Conservation (phyloP, 2,329 filamentous ascomycete genomes). For the Aspergillus sp. region DNA sequence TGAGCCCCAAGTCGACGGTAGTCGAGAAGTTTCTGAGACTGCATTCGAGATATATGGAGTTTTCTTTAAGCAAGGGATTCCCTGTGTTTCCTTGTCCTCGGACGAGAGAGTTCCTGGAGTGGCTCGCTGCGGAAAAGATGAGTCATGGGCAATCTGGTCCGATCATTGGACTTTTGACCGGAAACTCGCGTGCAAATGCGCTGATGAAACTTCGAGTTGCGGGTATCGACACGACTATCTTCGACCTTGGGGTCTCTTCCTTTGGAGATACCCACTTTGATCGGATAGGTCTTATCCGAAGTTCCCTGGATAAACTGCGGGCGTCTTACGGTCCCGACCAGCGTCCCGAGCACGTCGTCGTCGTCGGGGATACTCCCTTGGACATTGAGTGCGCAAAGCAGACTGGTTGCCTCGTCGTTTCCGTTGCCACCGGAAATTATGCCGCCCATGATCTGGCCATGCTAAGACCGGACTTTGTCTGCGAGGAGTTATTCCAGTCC, state of each 20-base stretch:
- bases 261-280: conserved; percentile 13
- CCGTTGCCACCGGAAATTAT: conserved; percentile 14
- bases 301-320: conserved; percentile 7
- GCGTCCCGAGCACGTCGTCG: conserved; percentile 6
- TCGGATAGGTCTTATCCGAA: conserved; percentile 6
- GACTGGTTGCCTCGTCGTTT: conserved; percentile 13
- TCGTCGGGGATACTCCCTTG: conserved; percentile 13
- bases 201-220: conserved; percentile 9
- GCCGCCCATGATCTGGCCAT: conserved; percentile 9
- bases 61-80: conserved; percentile 8
- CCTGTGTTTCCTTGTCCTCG: conserved; percentile 3
- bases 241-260: conserved; percentile 12
- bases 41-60: conserved; percentile 11
- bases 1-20: conserved; percentile 2
- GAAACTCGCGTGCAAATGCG: conserved; percentile 13
- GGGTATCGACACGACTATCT: conserved; percentile 9
- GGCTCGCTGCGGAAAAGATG: conserved; percentile 3
- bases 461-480: background rate
- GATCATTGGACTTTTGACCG: conserved; percentile 10
- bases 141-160: background rate
- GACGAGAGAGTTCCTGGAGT: conserved; percentile 7
- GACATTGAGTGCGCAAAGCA: conserved; percentile 14
- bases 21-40: conserved; percentile 5
- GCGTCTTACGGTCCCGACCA: conserved; percentile 2
- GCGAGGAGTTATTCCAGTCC: too few species aligned